Conservation (phyloP, 1,139 yeast genomes). For the Pichia sp. region DNA sequence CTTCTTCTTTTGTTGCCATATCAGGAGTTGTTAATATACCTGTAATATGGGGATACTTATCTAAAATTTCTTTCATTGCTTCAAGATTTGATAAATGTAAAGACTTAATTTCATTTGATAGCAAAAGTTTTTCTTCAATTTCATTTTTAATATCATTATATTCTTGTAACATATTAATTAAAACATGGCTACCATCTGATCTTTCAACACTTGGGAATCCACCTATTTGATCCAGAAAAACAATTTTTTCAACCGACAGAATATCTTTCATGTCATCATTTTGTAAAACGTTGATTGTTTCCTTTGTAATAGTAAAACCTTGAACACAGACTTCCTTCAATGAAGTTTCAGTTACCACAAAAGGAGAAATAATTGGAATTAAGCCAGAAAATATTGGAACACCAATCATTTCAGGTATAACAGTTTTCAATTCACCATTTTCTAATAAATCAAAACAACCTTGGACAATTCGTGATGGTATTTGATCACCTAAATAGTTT, state of each 20-base stretch:
- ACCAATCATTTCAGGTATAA: slow-evolving; percentile 32
- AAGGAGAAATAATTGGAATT: slow-evolving; percentile 59
- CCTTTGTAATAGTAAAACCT: slow-evolving; percentile 33
- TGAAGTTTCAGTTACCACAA: slow-evolving; percentile 39
- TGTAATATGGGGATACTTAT: slow-evolving; percentile 39
- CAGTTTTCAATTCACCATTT: slow-evolving; percentile 15
- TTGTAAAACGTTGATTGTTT: slow-evolving; percentile 30
- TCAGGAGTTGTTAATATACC: slow-evolving; percentile 48
- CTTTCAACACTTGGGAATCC: slow-evolving; percentile 89
- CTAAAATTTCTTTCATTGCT: slow-evolving; percentile 45
- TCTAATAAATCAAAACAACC: slow-evolving; percentile 30
- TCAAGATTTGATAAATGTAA: slow-evolving; percentile 49
- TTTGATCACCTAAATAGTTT: slow-evolving; percentile 14
- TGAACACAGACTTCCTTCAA: slow-evolving; percentile 34
- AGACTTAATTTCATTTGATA: slow-evolving; percentile 40
- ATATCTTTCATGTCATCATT: slow-evolving; percentile 23
- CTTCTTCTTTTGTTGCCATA: slow-evolving; percentile 39
- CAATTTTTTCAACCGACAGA: slow-evolving; percentile 69
- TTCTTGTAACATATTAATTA: slow-evolving; percentile 81
- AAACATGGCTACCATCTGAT: slow-evolving; percentile 77
- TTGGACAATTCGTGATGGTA: slow-evolving; percentile 28
- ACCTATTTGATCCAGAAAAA: slow-evolving; percentile 73
- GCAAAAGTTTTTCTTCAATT: slow-evolving; percentile 43
- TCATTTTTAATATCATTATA: slow-evolving; percentile 60
- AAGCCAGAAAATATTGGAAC: slow-evolving; percentile 36